These are phyloP conservation scores for Dionaea muscipula DNA, from an alignment of 179 eudicot species.

Conservation along the genomic window DNA sequence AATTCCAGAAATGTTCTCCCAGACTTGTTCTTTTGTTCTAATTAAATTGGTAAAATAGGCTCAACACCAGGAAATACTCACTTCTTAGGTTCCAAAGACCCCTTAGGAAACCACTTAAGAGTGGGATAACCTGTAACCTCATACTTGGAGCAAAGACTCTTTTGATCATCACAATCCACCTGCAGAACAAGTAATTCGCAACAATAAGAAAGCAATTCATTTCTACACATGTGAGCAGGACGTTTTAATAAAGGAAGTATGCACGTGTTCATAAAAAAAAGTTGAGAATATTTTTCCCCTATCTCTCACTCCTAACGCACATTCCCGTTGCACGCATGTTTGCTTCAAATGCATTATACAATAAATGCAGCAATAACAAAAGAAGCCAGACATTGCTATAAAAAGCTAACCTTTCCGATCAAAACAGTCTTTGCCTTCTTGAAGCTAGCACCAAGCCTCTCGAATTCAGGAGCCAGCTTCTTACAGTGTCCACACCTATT, in stretches of 20 bases:
- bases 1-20: background rate
- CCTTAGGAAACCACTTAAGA: constrained; percentile 93
- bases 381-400: background rate
- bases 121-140: constrained; percentile 95
- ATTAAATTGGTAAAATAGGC: background rate
- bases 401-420: constrained; percentile 68
- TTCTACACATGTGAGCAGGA: background rate
- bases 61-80: constrained; percentile 20
- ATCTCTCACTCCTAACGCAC: too few relatives aligned
- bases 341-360: too few relatives aligned
- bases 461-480: constrained; percentile 78
- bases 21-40: background rate
- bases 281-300: too few relatives aligned
- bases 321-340: too few relatives aligned
- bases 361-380: background rate
- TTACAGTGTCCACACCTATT: constrained; percentile 89
- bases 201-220: background rate
- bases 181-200: constrained; percentile 16
- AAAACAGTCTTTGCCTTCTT: constrained; percentile 71
- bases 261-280: too few relatives aligned
- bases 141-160: constrained; percentile 62
- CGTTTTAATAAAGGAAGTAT: too few relatives aligned
- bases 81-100: constrained; percentile 94
- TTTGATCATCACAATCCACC: constrained; percentile 99
- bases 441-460: constrained; percentile 69